Evolutionary conservation across 1,284 basidiomycete species (phyloP).

Genomic region (Clitocybe nebularis): DNA sequence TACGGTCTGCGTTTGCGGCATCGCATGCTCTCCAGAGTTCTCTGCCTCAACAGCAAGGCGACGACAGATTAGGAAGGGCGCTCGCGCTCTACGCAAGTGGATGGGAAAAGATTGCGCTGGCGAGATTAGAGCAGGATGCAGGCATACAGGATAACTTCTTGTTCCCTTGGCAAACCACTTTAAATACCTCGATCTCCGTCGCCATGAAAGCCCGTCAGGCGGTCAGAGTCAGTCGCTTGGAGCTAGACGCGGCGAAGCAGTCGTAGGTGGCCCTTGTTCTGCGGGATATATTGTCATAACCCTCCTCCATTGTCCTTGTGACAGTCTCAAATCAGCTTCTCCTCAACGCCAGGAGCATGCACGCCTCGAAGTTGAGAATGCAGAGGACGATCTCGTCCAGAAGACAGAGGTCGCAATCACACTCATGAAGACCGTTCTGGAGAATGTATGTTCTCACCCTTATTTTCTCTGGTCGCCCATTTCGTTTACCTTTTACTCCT

Average conservation of each 20-base stretch:
- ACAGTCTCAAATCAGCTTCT: conserved; percentile 71
- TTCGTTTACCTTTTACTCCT: too few relatives aligned
- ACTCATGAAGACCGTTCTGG: conserved; percentile 96
- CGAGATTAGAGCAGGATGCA: conserved; percentile 81
- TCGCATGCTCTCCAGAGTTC: conserved; percentile 52
- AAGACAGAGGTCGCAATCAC: conserved; percentile 98
- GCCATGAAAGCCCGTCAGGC: conserved; percentile 89
- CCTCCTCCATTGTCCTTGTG: background rate
- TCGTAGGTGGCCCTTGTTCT: conserved; percentile 26
- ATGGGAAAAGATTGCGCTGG: conserved; percentile 86
- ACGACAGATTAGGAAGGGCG: conserved; percentile 73
- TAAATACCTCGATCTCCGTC: conserved; percentile 77
- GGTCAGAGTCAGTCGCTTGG: conserved; percentile 80
- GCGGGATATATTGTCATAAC: conserved; percentile 15
- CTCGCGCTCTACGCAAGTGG: conserved; percentile 78
- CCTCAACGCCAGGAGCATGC: conserved; percentile 85
- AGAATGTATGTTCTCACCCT: conserved; percentile 67
- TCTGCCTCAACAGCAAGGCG: conserved; percentile 41
- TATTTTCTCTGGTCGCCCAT: background rate
- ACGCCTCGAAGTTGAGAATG: conserved; percentile 87
- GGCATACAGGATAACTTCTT: conserved; percentile 75
- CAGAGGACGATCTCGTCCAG: conserved; percentile 93
- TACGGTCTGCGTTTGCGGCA: conserved; percentile 75
- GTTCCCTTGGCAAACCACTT: conserved; percentile 87
- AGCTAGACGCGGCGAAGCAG: conserved; percentile 69